Percentiles rank a stretch among this genome's conserved stretches.
phyloP scores from a whole-genome alignment of 768 basidiomycete genomes.

The Trametes sanguinea region DNA sequence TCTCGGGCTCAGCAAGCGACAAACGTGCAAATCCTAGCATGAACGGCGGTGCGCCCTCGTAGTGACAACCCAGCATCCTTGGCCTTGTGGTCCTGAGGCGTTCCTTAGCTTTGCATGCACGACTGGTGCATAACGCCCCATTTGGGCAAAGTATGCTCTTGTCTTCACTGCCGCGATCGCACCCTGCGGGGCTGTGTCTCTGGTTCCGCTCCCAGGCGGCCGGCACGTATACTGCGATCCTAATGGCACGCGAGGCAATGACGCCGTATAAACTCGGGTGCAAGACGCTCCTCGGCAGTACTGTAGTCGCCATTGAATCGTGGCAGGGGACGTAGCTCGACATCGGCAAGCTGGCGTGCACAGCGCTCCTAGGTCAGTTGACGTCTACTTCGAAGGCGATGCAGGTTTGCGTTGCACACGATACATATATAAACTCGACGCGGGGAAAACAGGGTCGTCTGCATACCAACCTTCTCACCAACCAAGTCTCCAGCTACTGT shows the following conservation, averaged over 20 bases:
- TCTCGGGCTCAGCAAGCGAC: too few relatives aligned
- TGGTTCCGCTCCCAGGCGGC: too few relatives aligned
- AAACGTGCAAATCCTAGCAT: too few relatives aligned
- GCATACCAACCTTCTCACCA: not conserved
- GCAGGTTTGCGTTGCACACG: not conserved
- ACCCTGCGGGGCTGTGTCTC: not conserved
- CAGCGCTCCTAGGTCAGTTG: slow-evolving; percentile 1
- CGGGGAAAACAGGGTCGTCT: not conserved
- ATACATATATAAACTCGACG: not conserved
- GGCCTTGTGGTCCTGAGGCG: slow-evolving; percentile 2
- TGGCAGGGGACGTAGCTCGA: too few relatives aligned
- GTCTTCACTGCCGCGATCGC: too few relatives aligned
- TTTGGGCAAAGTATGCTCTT: not conserved
- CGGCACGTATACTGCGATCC: too few relatives aligned
- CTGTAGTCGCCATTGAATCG: too few relatives aligned
- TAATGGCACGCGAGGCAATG: too few relatives aligned
- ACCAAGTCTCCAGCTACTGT: not conserved
- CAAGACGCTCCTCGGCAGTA: too few relatives aligned
- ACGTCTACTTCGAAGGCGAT: not conserved
- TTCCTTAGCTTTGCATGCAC: not conserved
- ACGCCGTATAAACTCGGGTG: too few relatives aligned
- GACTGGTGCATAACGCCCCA: not conserved
- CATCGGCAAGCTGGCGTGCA: not conserved
- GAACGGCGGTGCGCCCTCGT: too few relatives aligned
- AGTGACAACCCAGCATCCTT: too few relatives aligned